A percentile compares a stretch with the other conserved stretches of the same genome.
phyloP scores from a whole-genome alignment of 108 stramenopile genomes.

The Skeletonema grethae region DNA sequence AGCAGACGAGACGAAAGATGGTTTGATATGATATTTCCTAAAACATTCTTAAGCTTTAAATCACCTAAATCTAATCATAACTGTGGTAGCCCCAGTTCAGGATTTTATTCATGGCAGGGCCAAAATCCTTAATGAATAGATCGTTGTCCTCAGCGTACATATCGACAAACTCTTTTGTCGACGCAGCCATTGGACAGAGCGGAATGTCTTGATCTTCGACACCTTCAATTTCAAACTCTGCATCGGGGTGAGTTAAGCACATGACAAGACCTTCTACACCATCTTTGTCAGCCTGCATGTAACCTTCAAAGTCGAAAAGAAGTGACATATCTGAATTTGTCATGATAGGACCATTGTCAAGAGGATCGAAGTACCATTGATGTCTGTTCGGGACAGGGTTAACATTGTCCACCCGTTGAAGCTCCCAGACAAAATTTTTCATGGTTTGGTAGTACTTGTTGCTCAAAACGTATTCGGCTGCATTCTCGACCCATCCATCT shows the following conservation, averaged over 20 bases:
- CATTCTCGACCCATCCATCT: conserved; percentile 24
- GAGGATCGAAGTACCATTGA: conserved; percentile 28
- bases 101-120: background rate
- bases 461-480: conserved; percentile 12
- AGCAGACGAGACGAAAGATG: too few relatives aligned
- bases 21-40: too few relatives aligned
- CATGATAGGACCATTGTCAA: conserved; percentile 17
- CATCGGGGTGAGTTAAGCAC: conserved; percentile 7
- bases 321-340: conserved; percentile 24
- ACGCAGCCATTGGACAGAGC: background rate
- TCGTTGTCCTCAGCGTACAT: background rate
- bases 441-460: conserved; percentile 11
- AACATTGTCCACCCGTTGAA: conserved; percentile 16
- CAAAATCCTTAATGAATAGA: background rate
- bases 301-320: conserved; percentile 5
- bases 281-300: conserved; percentile 11
- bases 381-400: conserved; percentile 38
- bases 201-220: background rate
- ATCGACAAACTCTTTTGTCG: background rate
- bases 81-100: background rate
- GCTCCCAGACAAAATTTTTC: conserved; percentile 7
- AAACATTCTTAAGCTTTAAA: too few relatives aligned
- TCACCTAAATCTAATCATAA: too few relatives aligned
- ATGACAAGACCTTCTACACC: conserved; percentile 7
- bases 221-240: background rate